A percentile compares a stretch with the other conserved stretches of the same genome.
These are phyloP conservation scores for Sugiyamaella paludigena DNA, from an alignment of 1,139 yeast species.

Conservation along the genomic window DNA sequence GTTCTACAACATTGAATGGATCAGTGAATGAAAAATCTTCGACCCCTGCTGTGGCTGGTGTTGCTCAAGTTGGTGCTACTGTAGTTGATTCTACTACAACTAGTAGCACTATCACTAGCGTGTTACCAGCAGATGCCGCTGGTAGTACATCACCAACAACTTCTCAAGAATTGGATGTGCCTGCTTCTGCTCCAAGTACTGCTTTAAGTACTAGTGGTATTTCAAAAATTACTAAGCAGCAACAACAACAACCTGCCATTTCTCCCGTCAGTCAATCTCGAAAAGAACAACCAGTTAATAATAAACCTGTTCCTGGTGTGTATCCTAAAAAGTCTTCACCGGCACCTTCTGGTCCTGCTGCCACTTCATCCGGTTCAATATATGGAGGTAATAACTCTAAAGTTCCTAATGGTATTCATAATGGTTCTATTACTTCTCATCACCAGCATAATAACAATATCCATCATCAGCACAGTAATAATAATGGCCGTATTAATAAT, in stretches of 20 bases:
- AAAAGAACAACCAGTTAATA: too few relatives aligned
- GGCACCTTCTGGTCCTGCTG: not conserved
- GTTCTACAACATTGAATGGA: slow-evolving; percentile 6
- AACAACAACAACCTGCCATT: not conserved
- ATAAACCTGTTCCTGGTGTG: too few relatives aligned
- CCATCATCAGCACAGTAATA: slow-evolving; percentile 9
- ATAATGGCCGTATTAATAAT: slow-evolving; percentile 4
- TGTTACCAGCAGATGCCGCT: slow-evolving; percentile 7
- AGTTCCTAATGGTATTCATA: slow-evolving; percentile 3
- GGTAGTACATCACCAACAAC: slow-evolving; percentile 1
- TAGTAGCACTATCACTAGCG: not conserved
- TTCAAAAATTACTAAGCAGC: too few relatives aligned
- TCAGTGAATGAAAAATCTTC: not conserved
- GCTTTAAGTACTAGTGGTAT: slow-evolving; percentile 2
- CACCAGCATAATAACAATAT: slow-evolving; percentile 10
- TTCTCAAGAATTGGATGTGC: not conserved
- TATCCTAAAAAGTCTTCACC: not conserved
- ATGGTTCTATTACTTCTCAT: not conserved
- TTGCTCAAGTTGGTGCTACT: not conserved
- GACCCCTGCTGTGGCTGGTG: too few relatives aligned
- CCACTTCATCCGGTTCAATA: not conserved
- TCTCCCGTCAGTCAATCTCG: too few relatives aligned
- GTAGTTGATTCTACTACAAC: not conserved
- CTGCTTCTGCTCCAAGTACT: slow-evolving; percentile 8
- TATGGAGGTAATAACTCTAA: not conserved